phyloP scores from a whole-genome alignment of 495 filamentous ascomycete species.

The Annulohypoxylon maeteangense region DNA sequence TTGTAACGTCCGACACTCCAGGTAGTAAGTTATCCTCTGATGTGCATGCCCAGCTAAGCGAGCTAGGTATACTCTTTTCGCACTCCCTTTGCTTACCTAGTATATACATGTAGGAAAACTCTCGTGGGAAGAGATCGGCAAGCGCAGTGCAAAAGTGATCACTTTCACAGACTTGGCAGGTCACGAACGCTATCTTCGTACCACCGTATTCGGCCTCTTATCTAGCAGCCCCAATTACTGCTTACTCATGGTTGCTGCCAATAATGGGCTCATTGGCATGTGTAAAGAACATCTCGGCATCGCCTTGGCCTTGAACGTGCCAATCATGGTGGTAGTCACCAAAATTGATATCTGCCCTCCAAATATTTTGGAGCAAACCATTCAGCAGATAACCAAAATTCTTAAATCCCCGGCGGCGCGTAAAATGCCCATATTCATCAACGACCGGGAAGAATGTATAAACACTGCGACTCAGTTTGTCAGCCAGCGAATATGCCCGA shows the following conservation, averaged over 20 bases:
- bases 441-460: slow-evolving; percentile 88
- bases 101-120: slow-evolving; percentile 59
- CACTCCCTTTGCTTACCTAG: slow-evolving; percentile 6
- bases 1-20: slow-evolving; percentile 80
- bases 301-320: slow-evolving; percentile 92
- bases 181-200: slow-evolving; percentile 94
- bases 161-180: slow-evolving; percentile 95
- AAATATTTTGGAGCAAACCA: slow-evolving; percentile 92
- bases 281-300: slow-evolving; percentile 98
- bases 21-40: slow-evolving; percentile 68
- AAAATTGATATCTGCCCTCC: slow-evolving; percentile 99
- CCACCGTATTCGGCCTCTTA: slow-evolving; percentile 94
- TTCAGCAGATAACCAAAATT: slow-evolving; percentile 90
- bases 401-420: slow-evolving; percentile 91
- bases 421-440: slow-evolving; percentile 98
- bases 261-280: slow-evolving; percentile 98
- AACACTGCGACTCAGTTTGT: slow-evolving; percentile 97
- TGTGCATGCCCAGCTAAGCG: too few relatives aligned
- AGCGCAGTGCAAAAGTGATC: slow-evolving; percentile 94
- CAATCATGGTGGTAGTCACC: slow-evolving; percentile 97
- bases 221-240: slow-evolving; percentile 98
- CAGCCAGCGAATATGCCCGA: slow-evolving; percentile 92
- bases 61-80: not conserved
- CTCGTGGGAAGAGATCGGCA: slow-evolving; percentile 98
- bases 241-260: slow-evolving; percentile 97